phyloP scores from a whole-genome alignment of 2,329 filamentous ascomycete species.

The Leptodontidium sp. region DNA sequence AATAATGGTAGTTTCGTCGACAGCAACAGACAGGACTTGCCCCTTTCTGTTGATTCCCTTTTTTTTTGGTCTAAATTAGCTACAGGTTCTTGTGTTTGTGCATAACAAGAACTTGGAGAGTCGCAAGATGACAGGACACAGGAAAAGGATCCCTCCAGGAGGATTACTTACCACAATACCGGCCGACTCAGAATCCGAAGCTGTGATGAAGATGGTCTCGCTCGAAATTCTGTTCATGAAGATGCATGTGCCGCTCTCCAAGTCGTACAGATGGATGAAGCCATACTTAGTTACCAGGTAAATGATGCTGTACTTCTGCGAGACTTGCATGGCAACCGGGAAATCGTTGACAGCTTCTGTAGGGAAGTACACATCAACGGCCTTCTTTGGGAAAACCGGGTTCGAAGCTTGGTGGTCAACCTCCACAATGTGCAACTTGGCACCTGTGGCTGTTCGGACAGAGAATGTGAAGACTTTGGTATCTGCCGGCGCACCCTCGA shows the following conservation, averaged over 20 bases:
- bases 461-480: conserved; percentile 98
- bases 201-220: conserved; percentile 98
- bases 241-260: conserved; percentile 93
- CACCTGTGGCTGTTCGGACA: conserved; percentile 86
- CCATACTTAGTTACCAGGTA: conserved; percentile 99
- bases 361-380: conserved; percentile 97
- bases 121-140: too few species aligned
- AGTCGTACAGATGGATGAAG: conserved; percentile 98
- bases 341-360: conserved; percentile 96
- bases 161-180: conserved; percentile 63
- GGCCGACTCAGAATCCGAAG: conserved; percentile 80
- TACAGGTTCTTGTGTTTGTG: too few species aligned
- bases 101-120: too few species aligned
- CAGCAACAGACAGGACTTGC: conserved; percentile 91
- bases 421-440: conserved; percentile 97
- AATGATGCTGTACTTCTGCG: conserved; percentile 94
- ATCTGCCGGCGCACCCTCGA: conserved; percentile 88
- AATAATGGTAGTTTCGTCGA: conserved; percentile 91
- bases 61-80: not conserved
- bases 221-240: conserved; percentile 99
- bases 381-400: conserved; percentile 91
- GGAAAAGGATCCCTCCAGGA: too few species aligned
- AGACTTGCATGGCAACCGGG: conserved; percentile 97
- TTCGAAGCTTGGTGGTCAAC: conserved; percentile 93
- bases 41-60: conserved; percentile 93